Percentiles rank a stretch among this genome's conserved stretches.
These are phyloP conservation scores for Pichia nakasei DNA, from an alignment of 805 yeast genomes.

Conservation along the genomic window DNA sequence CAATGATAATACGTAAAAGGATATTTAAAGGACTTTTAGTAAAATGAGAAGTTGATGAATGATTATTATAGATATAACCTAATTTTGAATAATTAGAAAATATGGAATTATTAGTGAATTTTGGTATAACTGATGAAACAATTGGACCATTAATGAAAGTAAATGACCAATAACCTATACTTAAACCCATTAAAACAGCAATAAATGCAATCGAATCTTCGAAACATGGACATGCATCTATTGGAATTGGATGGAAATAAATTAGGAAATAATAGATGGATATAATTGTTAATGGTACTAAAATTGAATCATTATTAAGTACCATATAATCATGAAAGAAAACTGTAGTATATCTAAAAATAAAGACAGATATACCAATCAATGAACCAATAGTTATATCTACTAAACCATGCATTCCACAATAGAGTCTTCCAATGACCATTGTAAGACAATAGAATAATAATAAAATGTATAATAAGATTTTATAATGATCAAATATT, in stretches of 20 bases:
- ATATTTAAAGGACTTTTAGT: neutral
- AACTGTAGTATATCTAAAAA: slow-evolving; percentile 35
- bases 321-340: slow-evolving; percentile 39
- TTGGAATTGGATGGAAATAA: slow-evolving; percentile 70
- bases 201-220: slow-evolving; percentile 91
- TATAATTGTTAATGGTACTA: slow-evolving; percentile 31
- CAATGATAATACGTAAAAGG: slow-evolving; percentile 42
- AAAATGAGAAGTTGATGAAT: neutral
- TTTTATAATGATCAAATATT: neutral
- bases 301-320: slow-evolving; percentile 13
- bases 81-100: neutral
- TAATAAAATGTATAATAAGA: slow-evolving; percentile 16
- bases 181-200: slow-evolving; percentile 78
- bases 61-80: slow-evolving; percentile 13
- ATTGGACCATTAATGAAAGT: slow-evolving; percentile 5
- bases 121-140: neutral
- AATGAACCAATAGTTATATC: slow-evolving; percentile 62
- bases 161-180: slow-evolving; percentile 49
- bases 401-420: slow-evolving; percentile 94
- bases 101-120: slow-evolving; percentile 13
- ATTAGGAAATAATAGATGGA: slow-evolving; percentile 42
- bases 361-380: slow-evolving; percentile 49
- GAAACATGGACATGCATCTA: slow-evolving; percentile 92
- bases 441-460: slow-evolving; percentile 52
- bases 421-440: slow-evolving; percentile 75